Percentiles rank a stretch among this genome's conserved stretches.
Conservation (phyloP, 495 filamentous ascomycete genomes). For the Hypoxylon rickii region DNA sequence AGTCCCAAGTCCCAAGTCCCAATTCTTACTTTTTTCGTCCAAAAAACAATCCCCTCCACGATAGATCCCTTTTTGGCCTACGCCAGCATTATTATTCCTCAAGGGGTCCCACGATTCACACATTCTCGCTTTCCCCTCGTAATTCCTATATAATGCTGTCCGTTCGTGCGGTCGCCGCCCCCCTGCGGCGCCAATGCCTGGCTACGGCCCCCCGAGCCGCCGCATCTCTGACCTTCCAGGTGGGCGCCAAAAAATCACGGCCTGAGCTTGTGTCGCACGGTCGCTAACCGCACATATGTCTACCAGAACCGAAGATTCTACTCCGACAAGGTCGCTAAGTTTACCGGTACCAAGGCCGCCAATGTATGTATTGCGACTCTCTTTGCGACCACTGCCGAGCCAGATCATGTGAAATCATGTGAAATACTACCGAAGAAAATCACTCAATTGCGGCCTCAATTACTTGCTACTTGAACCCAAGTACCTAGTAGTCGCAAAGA, state of each 20-base stretch:
- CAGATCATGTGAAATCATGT: constrained; percentile 26
- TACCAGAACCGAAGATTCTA: constrained; percentile 51
- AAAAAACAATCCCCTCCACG: constrained; percentile 14
- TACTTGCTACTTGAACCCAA: not conserved
- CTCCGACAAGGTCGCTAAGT: constrained; percentile 83
- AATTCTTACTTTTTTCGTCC: not conserved
- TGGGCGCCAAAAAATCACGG: constrained; percentile 45
- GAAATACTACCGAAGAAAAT: constrained; percentile 44
- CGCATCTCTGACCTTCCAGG: constrained; percentile 50
- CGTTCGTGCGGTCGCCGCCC: constrained; percentile 55
- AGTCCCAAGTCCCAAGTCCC: not conserved
- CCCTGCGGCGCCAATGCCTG: constrained; percentile 56
- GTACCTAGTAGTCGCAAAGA: too few relatives aligned
- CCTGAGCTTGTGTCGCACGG: constrained; percentile 41
- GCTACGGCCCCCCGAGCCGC: constrained; percentile 51
- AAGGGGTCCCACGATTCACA: constrained; percentile 4
- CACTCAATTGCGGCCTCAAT: constrained; percentile 43
- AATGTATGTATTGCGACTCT: constrained; percentile 64
- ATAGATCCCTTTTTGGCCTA: constrained; percentile 8
- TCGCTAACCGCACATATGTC: constrained; percentile 23
- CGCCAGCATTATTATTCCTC: constrained; percentile 13
- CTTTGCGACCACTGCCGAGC: constrained; percentile 14
- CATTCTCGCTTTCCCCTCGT: constrained; percentile 28
- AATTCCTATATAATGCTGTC: constrained; percentile 51
- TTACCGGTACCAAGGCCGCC: constrained; percentile 83